Evolutionary conservation across 148 eudicot genomes (phyloP), one percentile per base, ranked within the genome.

Genomic region (Rhododendron kiyosumense): DNA sequence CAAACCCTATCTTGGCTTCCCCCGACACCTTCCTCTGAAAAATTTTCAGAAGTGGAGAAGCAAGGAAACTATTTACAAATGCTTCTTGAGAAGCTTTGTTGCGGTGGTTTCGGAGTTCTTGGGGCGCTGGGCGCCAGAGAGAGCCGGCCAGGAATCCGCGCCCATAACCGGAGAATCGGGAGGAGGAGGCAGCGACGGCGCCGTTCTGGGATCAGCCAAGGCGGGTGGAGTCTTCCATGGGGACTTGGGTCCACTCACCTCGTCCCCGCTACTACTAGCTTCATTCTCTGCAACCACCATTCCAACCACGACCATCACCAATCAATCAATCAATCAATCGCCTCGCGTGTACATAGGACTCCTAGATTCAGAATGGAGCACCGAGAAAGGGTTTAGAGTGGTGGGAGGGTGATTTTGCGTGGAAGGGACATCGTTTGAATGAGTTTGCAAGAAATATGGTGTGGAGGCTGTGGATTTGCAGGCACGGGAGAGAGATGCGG

Each of bases 121-220:
- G 3, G 88, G 51, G 51, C 79, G 85, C 86, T 93, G 95, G 20
- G 93, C 91, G 75, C 86, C 92, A 13, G 98, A 87, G 41, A 94
- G 91, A n/a, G 96, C 90, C 52, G 98, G 98, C 98, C 98, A 96
- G 12, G 92, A 89, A 77, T 90, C 93, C 1, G 92, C 90, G 0
- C 87, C 94, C 90, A 88, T 85, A 14, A 87, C 88, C 77, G 88
- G 90, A 18, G 91, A 86, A 48, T 89, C 91, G 74, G 78, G 36
- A 30, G 76, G 76, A 71, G 41, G 92, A 80, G 84, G 26, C 24
- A n/a, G 76, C 36, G 76, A 79, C 15, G 87, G 86, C 57, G 82
- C 61, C 69, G 61, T 54, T 54, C 67, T 30, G 91, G 51, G n/a
- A 22, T 69, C 54, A n/a, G 30, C 26, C 36, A 81, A 54, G 54